Base-by-base conservation (phyloP, 129 eudicot species). In the Calendula officinalis region DNA sequence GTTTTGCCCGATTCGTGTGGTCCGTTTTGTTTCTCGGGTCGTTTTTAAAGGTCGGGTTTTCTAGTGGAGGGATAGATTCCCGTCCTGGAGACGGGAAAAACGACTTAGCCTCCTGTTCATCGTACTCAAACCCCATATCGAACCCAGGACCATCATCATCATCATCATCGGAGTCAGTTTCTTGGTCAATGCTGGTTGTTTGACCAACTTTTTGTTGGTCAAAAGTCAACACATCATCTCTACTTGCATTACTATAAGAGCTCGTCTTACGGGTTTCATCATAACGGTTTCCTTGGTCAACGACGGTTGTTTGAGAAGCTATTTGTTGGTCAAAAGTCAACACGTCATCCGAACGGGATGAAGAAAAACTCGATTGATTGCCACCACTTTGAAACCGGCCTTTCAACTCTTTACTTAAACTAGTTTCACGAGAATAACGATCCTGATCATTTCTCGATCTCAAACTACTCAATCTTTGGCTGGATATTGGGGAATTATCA, bases 101-200 rank as follows among this genome's bases (percentile, higher is more conserved):
- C 9, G 65, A 70, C 56, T 78, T 71, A 4, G 73, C 75, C 10
- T 72, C 86, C 16, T 11, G 78, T 35, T 80, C 96, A 75, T 80
- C 86, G 47, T 74, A 80, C 32, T 61, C 62, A n/a, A 80, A 80
- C 62, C 78, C 83, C 17, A 7, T 34, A 67, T 70, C 81, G n/a
- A 70, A 75, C 58, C 60, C 68, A 52, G 64, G 64, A 37, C 72
- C 75, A 5, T 64, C 83, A 66, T 54, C 63, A 64, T 75, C 84
- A 55, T 82, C 86, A 50, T 72, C 81, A 48, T 84, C 96, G 67
- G 74, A 87, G 38, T 73, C 74, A 10, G 56, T 75, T 55, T 65
- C 30, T 22, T 22, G 30, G 30, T 22, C 30, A 22, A 22, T 22
- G 30, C 30, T 22, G 30, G 30, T 22, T 0, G 30, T 22, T 22